Conservation (phyloP, 176 grass and related monocot species). For the Aegilops sharonensis region DNA sequence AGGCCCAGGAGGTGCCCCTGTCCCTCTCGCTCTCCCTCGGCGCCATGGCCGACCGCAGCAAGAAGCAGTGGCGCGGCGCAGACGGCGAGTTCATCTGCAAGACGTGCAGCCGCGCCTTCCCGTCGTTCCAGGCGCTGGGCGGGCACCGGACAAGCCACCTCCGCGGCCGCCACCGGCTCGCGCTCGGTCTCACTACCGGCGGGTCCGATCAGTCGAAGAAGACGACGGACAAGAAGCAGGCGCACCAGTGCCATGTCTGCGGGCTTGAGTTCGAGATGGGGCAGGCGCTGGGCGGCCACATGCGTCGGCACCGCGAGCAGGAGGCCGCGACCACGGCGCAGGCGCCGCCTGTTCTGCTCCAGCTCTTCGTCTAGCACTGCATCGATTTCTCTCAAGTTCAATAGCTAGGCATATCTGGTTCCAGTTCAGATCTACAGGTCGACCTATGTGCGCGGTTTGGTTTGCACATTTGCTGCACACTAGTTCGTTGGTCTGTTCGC, state of each 20-base stretch:
- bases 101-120: not conserved
- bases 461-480: not conserved
- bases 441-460: not conserved
- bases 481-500: not conserved
- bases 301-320: constrained; percentile 47
- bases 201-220: not conserved
- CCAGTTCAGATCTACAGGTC: not conserved
- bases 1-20: not conserved
- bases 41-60: not conserved
- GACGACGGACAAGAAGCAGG: not conserved
- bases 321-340: not conserved
- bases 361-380: constrained; percentile 37
- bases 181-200: constrained; percentile 28
- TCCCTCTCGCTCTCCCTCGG: constrained; percentile 29
- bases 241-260: constrained; percentile 51
- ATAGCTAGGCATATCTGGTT: not conserved
- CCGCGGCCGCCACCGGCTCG: constrained; percentile 35
- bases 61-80: not conserved
- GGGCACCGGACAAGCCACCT: constrained; percentile 62
- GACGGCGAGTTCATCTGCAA: not conserved
- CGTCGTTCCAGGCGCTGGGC: constrained; percentile 61
- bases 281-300: constrained; percentile 69
- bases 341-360: constrained; percentile 45
- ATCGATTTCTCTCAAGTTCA: not conserved
- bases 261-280: constrained; percentile 48